phyloP scores from a whole-genome alignment of 257 asterid genomes.

The Verbascum thapsus region DNA sequence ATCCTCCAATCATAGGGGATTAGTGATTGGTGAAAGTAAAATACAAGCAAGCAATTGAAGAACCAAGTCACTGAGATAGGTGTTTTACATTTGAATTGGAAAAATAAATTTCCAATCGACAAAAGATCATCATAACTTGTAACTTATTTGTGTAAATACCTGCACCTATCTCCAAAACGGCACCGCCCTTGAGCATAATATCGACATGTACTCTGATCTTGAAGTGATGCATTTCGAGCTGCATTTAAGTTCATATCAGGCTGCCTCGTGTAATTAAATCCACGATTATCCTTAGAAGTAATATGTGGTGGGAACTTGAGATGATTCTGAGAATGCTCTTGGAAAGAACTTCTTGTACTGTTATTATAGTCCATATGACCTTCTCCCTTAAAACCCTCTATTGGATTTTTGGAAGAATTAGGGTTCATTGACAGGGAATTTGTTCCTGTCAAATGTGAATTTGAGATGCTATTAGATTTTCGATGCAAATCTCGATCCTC shows the following conservation, averaged over 20 bases:
- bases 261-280: neutral
- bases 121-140: neutral
- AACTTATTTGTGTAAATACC: conserved; percentile 40
- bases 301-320: conserved; percentile 10
- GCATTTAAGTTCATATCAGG: conserved; percentile 17
- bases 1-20: too few relatives aligned
- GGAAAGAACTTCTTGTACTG: conserved; percentile 4
- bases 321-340: too few relatives aligned
- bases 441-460: conserved; percentile 40
- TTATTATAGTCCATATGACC: conserved; percentile 1
- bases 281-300: conserved; percentile 11
- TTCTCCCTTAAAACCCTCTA: neutral
- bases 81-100: conserved; percentile 1
- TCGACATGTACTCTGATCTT: conserved; percentile 39
- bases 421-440: conserved; percentile 18
- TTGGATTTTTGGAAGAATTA: neutral
- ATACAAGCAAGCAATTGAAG: too few relatives aligned
- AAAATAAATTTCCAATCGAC: conserved; percentile 14
- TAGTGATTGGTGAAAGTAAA: too few relatives aligned
- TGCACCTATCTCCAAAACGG: conserved; percentile 66
- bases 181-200: conserved; percentile 66
- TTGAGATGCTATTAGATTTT: conserved; percentile 8
- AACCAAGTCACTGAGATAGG: too few relatives aligned
- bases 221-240: conserved; percentile 23
- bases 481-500: conserved; percentile 16